phyloP scores from a whole-genome alignment of 345 rosid genomes.

The Schrenkiella parvula region DNA sequence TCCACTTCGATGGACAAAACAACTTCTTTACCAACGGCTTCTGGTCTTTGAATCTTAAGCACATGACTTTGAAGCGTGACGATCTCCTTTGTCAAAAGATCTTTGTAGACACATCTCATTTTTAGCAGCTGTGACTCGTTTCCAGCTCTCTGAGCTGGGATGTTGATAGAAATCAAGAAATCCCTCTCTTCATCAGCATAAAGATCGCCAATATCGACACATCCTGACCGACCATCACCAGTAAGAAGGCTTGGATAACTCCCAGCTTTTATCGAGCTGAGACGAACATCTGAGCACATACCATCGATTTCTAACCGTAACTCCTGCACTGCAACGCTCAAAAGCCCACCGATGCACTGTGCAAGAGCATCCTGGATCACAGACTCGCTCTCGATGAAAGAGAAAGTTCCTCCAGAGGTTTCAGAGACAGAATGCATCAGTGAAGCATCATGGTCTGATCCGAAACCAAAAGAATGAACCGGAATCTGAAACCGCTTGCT shows the following conservation, averaged over 20 bases:
- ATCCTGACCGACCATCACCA: slow-evolving; percentile 42
- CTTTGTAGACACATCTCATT: slow-evolving; percentile 60
- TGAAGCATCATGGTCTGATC: slow-evolving; percentile 81
- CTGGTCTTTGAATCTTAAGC: slow-evolving; percentile 52
- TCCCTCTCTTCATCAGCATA: slow-evolving; percentile 91
- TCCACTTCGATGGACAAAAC: slow-evolving; percentile 65
- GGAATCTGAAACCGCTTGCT: too few species aligned
- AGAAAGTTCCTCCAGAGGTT: slow-evolving; percentile 78
- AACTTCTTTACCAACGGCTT: slow-evolving; percentile 33
- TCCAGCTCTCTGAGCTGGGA: slow-evolving; percentile 48
- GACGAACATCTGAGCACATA: slow-evolving; percentile 38
- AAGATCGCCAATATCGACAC: slow-evolving; percentile 66
- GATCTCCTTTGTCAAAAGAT: slow-evolving; percentile 60
- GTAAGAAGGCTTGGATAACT: slow-evolving; percentile 55
- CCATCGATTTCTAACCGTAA: slow-evolving; percentile 57
- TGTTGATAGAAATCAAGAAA: slow-evolving; percentile 59
- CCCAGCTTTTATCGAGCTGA: slow-evolving; percentile 60
- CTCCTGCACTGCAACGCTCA: slow-evolving; percentile 83
- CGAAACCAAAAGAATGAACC: slow-evolving; percentile 83
- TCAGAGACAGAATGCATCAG: slow-evolving; percentile 83
- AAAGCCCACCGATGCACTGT: slow-evolving; percentile 90
- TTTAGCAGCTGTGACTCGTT: slow-evolving; percentile 61
- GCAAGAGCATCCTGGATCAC: slow-evolving; percentile 91
- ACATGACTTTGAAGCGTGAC: slow-evolving; percentile 43
- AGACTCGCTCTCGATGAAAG: slow-evolving; percentile 78